Percentiles rank a stretch among this genome's conserved stretches.
Evolutionary conservation across 2,329 filamentous ascomycete genomes (phyloP).

Genomic region (Alternaria brassicicola): DNA sequence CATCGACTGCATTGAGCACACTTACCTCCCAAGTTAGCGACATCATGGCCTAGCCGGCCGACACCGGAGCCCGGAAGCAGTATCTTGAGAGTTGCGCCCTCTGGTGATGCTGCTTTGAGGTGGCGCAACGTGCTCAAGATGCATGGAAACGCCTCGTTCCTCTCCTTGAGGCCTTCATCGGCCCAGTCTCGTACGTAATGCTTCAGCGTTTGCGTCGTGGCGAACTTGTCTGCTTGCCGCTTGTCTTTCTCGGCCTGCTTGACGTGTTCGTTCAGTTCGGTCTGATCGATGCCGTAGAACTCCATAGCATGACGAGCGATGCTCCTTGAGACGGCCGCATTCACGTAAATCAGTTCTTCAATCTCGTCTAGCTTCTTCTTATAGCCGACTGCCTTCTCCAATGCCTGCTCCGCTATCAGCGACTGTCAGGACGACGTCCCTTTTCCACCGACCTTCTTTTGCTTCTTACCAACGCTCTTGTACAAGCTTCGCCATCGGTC

Average conservation of each 20-base stretch:
- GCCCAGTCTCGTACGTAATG: slow-evolving; percentile 66
- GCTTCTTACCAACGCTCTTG: slow-evolving; percentile 28
- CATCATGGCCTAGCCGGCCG: slow-evolving; percentile 60
- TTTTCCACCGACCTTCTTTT: slow-evolving; percentile 24
- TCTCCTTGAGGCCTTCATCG: slow-evolving; percentile 54
- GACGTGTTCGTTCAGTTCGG: slow-evolving; percentile 55
- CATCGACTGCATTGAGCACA: no score
- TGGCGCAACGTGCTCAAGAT: slow-evolving; percentile 36
- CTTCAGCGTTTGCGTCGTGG: slow-evolving; percentile 61
- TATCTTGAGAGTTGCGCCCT: slow-evolving; percentile 43
- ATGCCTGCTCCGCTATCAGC: slow-evolving; percentile 8
- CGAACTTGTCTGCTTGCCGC: slow-evolving; percentile 52
- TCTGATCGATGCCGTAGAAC: slow-evolving; percentile 55
- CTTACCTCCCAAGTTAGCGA: slow-evolving; percentile 52
- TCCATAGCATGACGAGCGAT: slow-evolving; percentile 55
- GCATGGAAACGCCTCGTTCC: slow-evolving; percentile 49
- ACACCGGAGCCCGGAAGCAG: slow-evolving; percentile 62
- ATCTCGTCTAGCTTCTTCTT: slow-evolving; percentile 54
- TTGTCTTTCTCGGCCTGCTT: slow-evolving; percentile 48
- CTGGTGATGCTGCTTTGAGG: not conserved
- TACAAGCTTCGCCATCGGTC: slow-evolving; percentile 32
- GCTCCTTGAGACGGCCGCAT: slow-evolving; percentile 55
- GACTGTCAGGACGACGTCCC: no score
- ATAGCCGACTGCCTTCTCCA: slow-evolving; percentile 30
- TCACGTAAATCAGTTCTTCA: slow-evolving; percentile 53